These are phyloP conservation scores for Terfezia claveryi DNA, from an alignment of 495 filamentous ascomycete genomes.

Conservation along the genomic window DNA sequence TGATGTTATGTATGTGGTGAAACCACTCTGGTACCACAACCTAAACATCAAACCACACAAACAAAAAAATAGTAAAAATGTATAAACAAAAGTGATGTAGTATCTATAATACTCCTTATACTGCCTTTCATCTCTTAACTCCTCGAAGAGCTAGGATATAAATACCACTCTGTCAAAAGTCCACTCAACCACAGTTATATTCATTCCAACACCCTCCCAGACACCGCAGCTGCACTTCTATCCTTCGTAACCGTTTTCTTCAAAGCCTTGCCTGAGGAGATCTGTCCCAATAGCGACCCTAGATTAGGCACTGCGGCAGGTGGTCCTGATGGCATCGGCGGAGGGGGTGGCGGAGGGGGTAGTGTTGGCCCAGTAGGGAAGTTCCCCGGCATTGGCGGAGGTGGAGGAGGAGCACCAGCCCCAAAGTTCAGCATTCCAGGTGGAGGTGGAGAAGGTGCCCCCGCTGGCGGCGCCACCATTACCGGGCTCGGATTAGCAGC, in stretches of 20 bases:
- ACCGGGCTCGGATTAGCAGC: slow-evolving; percentile 21
- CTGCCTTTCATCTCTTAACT: too few relatives aligned
- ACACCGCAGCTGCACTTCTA: slow-evolving; percentile 8
- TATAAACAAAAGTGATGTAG: too few relatives aligned
- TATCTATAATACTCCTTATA: too few relatives aligned
- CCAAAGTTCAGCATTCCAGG: slow-evolving; percentile 27
- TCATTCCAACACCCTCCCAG: slow-evolving; percentile 14
- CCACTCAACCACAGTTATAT: neutral
- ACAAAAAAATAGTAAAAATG: too few relatives aligned
- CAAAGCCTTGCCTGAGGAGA: slow-evolving; percentile 13
- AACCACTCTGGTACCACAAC: too few relatives aligned
- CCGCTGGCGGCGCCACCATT: slow-evolving; percentile 19
- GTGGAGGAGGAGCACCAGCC: slow-evolving; percentile 22
- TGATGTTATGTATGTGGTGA: too few relatives aligned
- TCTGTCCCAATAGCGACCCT: slow-evolving; percentile 12
- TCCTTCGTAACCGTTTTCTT: slow-evolving; percentile 18
- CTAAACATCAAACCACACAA: too few relatives aligned
- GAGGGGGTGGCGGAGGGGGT: slow-evolving; percentile 8
- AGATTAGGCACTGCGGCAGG: neutral
- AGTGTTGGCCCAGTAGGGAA: slow-evolving; percentile 14
- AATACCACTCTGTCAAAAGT: too few relatives aligned
- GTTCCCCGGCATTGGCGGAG: slow-evolving; percentile 1
- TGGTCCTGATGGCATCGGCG: neutral
- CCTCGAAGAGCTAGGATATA: too few relatives aligned
- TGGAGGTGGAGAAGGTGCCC: slow-evolving; percentile 24